A percentile compares a stretch with the other conserved stretches of the same genome.
These are phyloP conservation scores for Penicillium sp. DNA, from an alignment of 2,329 filamentous ascomycete genomes.

Conservation along the genomic window DNA sequence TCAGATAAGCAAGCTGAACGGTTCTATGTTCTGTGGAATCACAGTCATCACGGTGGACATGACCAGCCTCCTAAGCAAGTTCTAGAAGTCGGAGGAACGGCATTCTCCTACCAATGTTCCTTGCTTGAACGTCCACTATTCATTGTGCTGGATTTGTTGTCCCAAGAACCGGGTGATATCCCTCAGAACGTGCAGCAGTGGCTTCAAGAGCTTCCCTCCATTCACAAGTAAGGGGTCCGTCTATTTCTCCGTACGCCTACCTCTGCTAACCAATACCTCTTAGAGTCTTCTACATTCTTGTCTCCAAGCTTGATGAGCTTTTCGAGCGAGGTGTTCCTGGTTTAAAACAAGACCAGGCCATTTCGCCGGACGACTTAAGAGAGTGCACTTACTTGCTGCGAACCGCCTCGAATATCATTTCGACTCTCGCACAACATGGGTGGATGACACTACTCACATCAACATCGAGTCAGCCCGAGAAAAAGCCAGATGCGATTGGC, in stretches of 20 bases:
- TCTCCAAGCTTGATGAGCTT: conserved; percentile 31
- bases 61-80: conserved; percentile 32
- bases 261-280: no score
- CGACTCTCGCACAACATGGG: conserved; percentile 60
- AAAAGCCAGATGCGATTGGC: conserved; percentile 38
- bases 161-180: conserved; percentile 65
- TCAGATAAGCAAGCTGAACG: conserved; percentile 33
- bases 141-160: conserved; percentile 70
- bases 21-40: conserved; percentile 40
- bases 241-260: no score
- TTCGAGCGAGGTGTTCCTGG: conserved; percentile 20
- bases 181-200: conserved; percentile 74
- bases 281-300: conserved; percentile 35
- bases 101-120: conserved; percentile 39
- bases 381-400: conserved; percentile 73
- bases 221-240: conserved; percentile 39
- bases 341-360: conserved; percentile 42
- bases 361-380: conserved; percentile 58
- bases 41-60: conserved; percentile 36
- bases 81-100: conserved; percentile 23
- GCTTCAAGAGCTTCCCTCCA: conserved; percentile 56
- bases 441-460: conserved; percentile 67
- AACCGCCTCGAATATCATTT: conserved; percentile 66
- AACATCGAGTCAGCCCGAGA: conserved; percentile 45
- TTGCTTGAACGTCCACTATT: conserved; percentile 78